These are phyloP conservation scores for Penicillium sclerotigenum DNA, from an alignment of 2,329 filamentous ascomycete species.

Conservation along the genomic window DNA sequence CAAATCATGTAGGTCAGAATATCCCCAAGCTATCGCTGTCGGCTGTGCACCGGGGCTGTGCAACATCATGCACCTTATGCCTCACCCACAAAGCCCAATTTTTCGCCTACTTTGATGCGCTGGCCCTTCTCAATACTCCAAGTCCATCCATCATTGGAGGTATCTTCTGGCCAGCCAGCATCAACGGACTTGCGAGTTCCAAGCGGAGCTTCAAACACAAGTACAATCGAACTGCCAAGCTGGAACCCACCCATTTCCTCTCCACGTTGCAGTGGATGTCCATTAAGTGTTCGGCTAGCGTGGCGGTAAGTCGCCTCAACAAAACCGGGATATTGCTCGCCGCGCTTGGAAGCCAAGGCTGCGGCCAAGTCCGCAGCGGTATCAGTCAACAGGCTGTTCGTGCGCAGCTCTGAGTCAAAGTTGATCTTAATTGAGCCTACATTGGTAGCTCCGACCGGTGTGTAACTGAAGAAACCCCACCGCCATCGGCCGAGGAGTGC, in stretches of 20 bases:
- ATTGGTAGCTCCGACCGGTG: slow-evolving; percentile 93
- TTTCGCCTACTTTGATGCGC: slow-evolving; percentile 83
- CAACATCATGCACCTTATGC: slow-evolving; percentile 4
- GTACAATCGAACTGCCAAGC: slow-evolving; percentile 87
- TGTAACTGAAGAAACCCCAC: slow-evolving; percentile 95
- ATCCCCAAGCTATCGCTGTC: not conserved
- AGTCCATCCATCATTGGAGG: slow-evolving; percentile 67
- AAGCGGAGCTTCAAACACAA: slow-evolving; percentile 92
- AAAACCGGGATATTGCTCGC: slow-evolving; percentile 85
- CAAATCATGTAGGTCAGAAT: not conserved
- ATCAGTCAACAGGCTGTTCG: slow-evolving; percentile 88
- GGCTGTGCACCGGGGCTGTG: slow-evolving; percentile 6
- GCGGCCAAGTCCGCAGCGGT: slow-evolving; percentile 86
- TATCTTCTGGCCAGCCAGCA: slow-evolving; percentile 57
- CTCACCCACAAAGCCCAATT: slow-evolving; percentile 66
- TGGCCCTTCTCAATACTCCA: slow-evolving; percentile 88
- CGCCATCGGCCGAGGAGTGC: slow-evolving; percentile 92
- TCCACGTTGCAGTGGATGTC: slow-evolving; percentile 77
- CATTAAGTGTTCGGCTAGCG: slow-evolving; percentile 73
- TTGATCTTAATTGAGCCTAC: slow-evolving; percentile 96
- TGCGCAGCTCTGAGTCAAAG: slow-evolving; percentile 89
- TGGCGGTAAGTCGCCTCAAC: slow-evolving; percentile 83
- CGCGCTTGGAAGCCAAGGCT: slow-evolving; percentile 69
- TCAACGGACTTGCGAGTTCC: slow-evolving; percentile 56
- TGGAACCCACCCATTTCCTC: slow-evolving; percentile 99